Base-by-base conservation (phyloP, 208 protist genomes). In the Herpetomonas samuelpessoai region DNA sequence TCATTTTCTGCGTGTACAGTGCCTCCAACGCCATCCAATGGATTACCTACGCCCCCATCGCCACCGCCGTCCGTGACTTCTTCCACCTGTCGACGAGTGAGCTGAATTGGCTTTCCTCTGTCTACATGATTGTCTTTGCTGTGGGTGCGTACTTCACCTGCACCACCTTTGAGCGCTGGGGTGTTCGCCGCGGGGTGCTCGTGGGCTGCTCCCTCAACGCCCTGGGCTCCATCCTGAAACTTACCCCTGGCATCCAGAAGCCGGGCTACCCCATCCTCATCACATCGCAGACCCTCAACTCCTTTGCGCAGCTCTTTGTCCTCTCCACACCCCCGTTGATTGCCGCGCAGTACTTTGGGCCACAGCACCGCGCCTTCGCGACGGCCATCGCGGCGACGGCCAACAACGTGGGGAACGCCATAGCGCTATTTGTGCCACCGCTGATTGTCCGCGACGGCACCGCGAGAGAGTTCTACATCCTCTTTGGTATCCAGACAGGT, bases 61-160 rank as follows among this genome's bases (percentile, higher is more conserved):
- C 79, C 24, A 69, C 69, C 12, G 39, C 57, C n/a, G 57, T 65
- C 1, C 19, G 58, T 3, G 62, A 67, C 12, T 86, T 81, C 51
- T 91, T 91, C 58, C 22, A 72, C 45, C 49, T 88, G 21, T 76
- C 68, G 25, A 86, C 80, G 0, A 74, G 68, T 29, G 28, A 91
- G 81, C 56, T 91, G 49, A 88, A 91, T 62, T 64, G 81, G 69
- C 66, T 91, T 31, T 88, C 80, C 10, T 80, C 76, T 25, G 73
- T 91, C n/a, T 91, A 88, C 65, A 91, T 91, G 84, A 86, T 91
- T 38, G 62, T 91, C 25, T 87, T 84, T 41, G 83, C 71, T 3
- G 61, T 61, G n/a, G 82, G 82, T 12, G 78, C 67, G 0, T 75
- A 79, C 51, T 77, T 89, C 22, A 86, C 79, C 28, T 86, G 78